Evolutionary conservation across 2,329 filamentous ascomycete genomes (phyloP), one percentile per base, ranked within the genome.

Genomic region (Venturia nashicola): DNA sequence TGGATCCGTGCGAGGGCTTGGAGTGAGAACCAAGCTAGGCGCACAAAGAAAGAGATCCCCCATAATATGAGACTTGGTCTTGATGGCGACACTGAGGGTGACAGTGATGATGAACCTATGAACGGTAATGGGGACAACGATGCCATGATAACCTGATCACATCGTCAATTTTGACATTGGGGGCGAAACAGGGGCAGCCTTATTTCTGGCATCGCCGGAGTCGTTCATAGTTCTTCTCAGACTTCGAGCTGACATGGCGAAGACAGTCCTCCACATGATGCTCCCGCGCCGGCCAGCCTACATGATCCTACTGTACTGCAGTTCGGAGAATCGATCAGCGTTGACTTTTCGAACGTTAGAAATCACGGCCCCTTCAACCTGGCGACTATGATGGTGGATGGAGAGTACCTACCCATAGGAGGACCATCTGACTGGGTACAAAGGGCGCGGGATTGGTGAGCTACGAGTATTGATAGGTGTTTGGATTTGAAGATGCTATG

Each of bases 1-100:
- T 80, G 99, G 3, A 86, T 96, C 48, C 87, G 87, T 70, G 82
- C 96, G 72, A 84, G 93, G 64, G 86, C 87, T 0, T 99, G 93
- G 91, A 87, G 90, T 11, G 93, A 97, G 75, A 79, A 80, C 20
- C 81, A 81, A 63, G 86, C 84, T 11, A 68, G 76, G 44, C 74
- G 76, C 32, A 70, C 74, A 16, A 75, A 75, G 64, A 76, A 74
- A 66, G 75, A 74, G 40, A 64, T 80, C 20, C 78, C 78, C 16
- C 66, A 71, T 0, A 67, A 67, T 5, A 68, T 80, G n/a, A 71
- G 73, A 4, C 69, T 80, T 16, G 78, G 78, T 5, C 67, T 80
- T 51, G 76, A 77, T 64, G 74, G 71, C 43, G 67, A 65, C 2
- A 63, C 65, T 5, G 61, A 64, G 3, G 65, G 55, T 16, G 61